Evolutionary conservation across 495 filamentous ascomycete genomes (phyloP).

Genomic region (Amphirosellinia nigrospora): DNA sequence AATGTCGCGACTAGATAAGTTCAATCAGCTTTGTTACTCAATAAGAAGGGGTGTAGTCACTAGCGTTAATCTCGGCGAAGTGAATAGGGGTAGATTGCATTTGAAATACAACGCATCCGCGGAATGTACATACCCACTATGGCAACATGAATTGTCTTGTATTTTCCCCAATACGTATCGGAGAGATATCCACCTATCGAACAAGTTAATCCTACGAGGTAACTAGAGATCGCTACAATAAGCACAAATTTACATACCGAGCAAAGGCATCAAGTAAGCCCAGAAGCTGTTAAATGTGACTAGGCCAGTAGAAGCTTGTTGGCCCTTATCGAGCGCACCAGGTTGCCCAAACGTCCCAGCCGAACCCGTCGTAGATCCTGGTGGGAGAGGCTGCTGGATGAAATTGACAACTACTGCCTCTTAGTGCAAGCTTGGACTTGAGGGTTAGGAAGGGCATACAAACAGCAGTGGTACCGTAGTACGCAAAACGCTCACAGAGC

Average conservation of each 20-base stretch:
- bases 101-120: not conserved
- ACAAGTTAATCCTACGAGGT: constrained; percentile 16
- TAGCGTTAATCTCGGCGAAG: not conserved
- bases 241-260: constrained; percentile 43
- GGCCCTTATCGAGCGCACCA: constrained; percentile 72
- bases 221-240: not conserved
- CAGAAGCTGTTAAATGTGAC: constrained; percentile 77
- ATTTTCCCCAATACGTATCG: constrained; percentile 74
- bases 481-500: constrained; percentile 79
- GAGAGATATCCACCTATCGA: constrained; percentile 68
- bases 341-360: constrained; percentile 55
- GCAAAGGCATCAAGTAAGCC: constrained; percentile 73
- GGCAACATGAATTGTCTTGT: constrained; percentile 68
- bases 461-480: constrained; percentile 77
- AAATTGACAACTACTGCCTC: constrained; percentile 59
- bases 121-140: constrained; percentile 38
- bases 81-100: not conserved
- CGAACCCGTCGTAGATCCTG: constrained; percentile 65
- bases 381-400: constrained; percentile 69
- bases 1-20: constrained; percentile 57
- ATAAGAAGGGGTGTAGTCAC: not conserved
- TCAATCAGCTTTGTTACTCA: not conserved
- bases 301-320: constrained; percentile 67
- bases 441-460: constrained; percentile 48
- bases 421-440: constrained; percentile 23